phyloP scores from a whole-genome alignment of 768 basidiomycete species.

The Kondoa subrosea region DNA sequence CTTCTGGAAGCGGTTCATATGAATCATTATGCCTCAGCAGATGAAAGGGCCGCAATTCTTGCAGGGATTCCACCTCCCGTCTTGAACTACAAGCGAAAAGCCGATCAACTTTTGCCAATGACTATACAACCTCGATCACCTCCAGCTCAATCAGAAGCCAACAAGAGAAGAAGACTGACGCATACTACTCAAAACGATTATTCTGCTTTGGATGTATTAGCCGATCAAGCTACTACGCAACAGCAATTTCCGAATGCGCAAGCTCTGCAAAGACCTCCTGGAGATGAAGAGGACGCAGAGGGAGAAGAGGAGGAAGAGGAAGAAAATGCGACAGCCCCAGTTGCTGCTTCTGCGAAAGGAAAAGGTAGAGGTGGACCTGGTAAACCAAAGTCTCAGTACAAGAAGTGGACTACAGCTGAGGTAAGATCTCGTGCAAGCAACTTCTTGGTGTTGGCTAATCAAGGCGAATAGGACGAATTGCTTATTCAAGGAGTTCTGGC shows the following conservation, averaged over 20 bases:
- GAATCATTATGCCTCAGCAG: neutral
- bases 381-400: too few relatives aligned
- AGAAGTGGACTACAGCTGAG: too few relatives aligned
- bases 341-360: neutral
- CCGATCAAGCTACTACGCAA: slow-evolving; percentile 16
- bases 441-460: too few relatives aligned
- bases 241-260: neutral
- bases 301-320: slow-evolving; percentile 6
- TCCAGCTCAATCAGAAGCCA: neutral
- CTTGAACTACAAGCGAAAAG: neutral
- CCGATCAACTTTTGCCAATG: neutral
- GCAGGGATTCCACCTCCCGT: neutral
- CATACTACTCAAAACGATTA: neutral
- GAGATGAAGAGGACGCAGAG: neutral
- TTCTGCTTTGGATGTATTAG: slow-evolving; percentile 19
- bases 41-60: neutral
- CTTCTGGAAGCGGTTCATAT: slow-evolving; percentile 1
- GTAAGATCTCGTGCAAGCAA: too few relatives aligned
- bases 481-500: slow-evolving; percentile 25
- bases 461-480: slow-evolving; percentile 27
- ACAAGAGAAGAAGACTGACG: neutral
- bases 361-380: slow-evolving; percentile 14
- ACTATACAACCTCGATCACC: neutral
- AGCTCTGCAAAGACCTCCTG: neutral
- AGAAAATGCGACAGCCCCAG: too few relatives aligned